These are phyloP conservation scores for Salvia sclarea DNA, from an alignment of 305 asterid genomes.

Conservation along the genomic window DNA sequence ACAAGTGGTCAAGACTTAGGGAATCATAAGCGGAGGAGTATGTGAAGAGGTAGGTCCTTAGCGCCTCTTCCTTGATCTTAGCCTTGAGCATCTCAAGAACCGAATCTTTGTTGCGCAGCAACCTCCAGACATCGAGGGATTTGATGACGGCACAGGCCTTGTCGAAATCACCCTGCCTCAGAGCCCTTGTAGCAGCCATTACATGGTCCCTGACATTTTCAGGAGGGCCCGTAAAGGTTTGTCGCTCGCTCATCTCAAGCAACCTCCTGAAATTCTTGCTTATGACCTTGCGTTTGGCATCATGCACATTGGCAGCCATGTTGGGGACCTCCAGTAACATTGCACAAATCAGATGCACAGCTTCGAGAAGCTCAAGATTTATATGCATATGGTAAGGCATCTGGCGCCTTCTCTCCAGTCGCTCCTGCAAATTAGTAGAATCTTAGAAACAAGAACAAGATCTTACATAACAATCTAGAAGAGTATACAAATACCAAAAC, in stretches of 20 bases:
- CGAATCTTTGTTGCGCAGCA: constrained; percentile 63
- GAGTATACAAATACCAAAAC: not conserved
- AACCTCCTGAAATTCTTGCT: constrained; percentile 84
- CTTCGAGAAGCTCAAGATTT: constrained; percentile 95
- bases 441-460: not conserved
- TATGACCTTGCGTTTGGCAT: constrained; percentile 79
- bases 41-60: constrained; percentile 84
- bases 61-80: constrained; percentile 91
- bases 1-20: constrained; percentile 72
- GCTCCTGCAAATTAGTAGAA: constrained; percentile 50
- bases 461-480: not conserved
- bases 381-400: constrained; percentile 99
- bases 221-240: constrained; percentile 93
- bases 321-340: constrained; percentile 97
- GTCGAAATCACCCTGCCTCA: constrained; percentile 75
- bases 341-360: constrained; percentile 87
- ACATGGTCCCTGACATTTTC: constrained; percentile 96
- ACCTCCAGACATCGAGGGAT: constrained; percentile 87
- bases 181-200: constrained; percentile 92
- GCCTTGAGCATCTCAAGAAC: constrained; percentile 80
- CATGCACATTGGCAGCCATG: constrained; percentile 92
- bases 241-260: constrained; percentile 83
- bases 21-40: constrained; percentile 76
- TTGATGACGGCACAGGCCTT: constrained; percentile 64
- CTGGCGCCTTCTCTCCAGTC: constrained; percentile 92